Percentiles rank a stretch among this genome's conserved stretches.
Conservation (phyloP, 768 basidiomycete species). For the Naganishia vaughanmartiniae region DNA sequence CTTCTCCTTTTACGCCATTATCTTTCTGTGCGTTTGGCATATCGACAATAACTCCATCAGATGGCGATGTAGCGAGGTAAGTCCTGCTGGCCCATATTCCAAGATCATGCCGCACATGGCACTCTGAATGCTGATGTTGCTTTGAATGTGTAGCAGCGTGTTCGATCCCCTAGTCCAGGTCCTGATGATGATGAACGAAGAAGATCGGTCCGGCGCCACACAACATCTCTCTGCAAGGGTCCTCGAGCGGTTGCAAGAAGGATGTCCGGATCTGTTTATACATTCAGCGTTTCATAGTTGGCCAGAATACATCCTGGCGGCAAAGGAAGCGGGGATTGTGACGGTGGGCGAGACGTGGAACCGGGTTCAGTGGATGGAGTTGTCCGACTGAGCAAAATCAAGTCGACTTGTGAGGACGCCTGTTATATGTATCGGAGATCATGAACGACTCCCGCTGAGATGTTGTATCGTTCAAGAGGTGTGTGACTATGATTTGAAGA, state of each 20-base stretch:
- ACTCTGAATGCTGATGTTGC: not conserved
- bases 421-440: not conserved
- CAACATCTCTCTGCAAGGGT: not conserved
- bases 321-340: not conserved
- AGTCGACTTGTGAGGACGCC: not conserved
- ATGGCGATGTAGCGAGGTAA: not conserved
- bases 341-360: not conserved
- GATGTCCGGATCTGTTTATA: not conserved
- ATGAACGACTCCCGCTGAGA: not conserved
- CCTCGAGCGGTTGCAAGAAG: not conserved
- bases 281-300: not conserved
- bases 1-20: not conserved
- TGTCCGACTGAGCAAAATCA: not conserved
- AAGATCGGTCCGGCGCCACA: not conserved
- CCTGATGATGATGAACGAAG: not conserved
- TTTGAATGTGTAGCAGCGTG: not conserved
- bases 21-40: not conserved
- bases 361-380: not conserved
- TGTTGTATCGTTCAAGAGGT: not conserved
- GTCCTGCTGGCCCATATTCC: not conserved
- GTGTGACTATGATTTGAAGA: not conserved
- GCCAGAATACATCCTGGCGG: not conserved
- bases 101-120: not conserved
- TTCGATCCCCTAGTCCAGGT: conserved; percentile 2
- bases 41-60: not conserved